These are phyloP conservation scores for Zygosaccharomyces sapae DNA, from an alignment of 1,139 yeast species.

Conservation along the genomic window DNA sequence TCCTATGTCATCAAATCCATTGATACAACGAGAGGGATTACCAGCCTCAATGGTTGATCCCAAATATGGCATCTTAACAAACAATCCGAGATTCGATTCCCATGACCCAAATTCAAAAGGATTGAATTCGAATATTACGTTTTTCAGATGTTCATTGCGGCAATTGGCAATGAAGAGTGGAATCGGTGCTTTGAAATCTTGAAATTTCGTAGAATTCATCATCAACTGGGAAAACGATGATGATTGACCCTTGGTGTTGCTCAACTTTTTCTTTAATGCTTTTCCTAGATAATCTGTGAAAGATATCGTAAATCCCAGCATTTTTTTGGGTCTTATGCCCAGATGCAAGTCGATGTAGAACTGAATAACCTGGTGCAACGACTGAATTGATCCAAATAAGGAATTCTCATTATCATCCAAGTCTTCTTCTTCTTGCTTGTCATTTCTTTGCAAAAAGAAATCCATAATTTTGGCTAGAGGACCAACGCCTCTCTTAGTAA, in stretches of 20 bases:
- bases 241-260: constrained; percentile 38
- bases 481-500: constrained; percentile 26
- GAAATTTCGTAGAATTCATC: constrained; percentile 33
- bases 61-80: constrained; percentile 49
- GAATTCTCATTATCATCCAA: not conserved
- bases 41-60: constrained; percentile 48
- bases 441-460: constrained; percentile 15
- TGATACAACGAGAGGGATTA: constrained; percentile 42
- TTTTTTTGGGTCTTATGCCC: constrained; percentile 48
- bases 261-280: constrained; percentile 44
- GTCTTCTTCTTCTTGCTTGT: not conserved
- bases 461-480: constrained; percentile 19
- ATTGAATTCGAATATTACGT: constrained; percentile 48
- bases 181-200: constrained; percentile 40
- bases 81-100: constrained; percentile 50
- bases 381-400: constrained; percentile 28
- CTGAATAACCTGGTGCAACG: constrained; percentile 39
- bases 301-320: constrained; percentile 52
- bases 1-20: constrained; percentile 68
- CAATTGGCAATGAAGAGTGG: constrained; percentile 43
- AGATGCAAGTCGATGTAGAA: constrained; percentile 51
- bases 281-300: constrained; percentile 69
- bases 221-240: constrained; percentile 34
- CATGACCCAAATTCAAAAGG: constrained; percentile 73
- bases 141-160: constrained; percentile 29